A percentile compares a stretch with the other conserved stretches of the same genome.
Conservation (phyloP, 768 basidiomycete species). For the Tulasnella sp. region DNA sequence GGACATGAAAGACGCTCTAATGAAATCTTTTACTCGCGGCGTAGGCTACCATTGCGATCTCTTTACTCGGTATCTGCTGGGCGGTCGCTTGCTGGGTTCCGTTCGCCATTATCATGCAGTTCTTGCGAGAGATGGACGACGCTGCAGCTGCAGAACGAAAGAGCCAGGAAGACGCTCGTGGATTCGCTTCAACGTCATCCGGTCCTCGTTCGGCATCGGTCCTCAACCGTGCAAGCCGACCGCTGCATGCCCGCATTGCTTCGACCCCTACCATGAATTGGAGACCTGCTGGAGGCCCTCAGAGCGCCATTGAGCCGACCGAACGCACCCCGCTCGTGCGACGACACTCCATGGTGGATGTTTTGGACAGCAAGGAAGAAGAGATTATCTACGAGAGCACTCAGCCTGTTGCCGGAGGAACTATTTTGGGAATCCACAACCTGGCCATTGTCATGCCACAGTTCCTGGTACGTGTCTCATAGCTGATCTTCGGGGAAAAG, state of each 20-base stretch:
- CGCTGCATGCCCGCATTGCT: conserved; percentile 30
- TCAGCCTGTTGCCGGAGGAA: conserved; percentile 70
- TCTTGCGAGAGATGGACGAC: conserved; percentile 63
- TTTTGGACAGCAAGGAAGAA: conserved; percentile 25
- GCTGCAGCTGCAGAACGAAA: conserved; percentile 22
- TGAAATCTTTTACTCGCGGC: not conserved
- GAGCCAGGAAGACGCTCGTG: not conserved
- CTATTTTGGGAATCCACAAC: conserved; percentile 91
- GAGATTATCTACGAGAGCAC: conserved; percentile 27
- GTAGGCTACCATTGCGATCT: conserved; percentile 73
- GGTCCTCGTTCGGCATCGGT: conserved; percentile 5
- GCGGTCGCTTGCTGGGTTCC: conserved; percentile 98
- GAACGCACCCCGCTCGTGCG: conserved; percentile 33
- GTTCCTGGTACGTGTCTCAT: conserved; percentile 59
- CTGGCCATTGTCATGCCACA: conserved; percentile 93
- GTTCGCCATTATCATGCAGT: conserved; percentile 93
- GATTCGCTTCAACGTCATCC: conserved; percentile 4
- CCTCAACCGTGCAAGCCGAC: conserved; percentile 25
- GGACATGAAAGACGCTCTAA: not conserved
- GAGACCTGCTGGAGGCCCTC: not conserved
- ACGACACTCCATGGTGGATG: conserved; percentile 31
- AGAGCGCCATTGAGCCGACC: conserved; percentile 20
- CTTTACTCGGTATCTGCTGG: conserved; percentile 88
- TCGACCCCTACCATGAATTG: conserved; percentile 30
- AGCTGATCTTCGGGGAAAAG: conserved; percentile 15